Conservation (phyloP, 768 basidiomycete genomes). For the Serendipita sp. region DNA sequence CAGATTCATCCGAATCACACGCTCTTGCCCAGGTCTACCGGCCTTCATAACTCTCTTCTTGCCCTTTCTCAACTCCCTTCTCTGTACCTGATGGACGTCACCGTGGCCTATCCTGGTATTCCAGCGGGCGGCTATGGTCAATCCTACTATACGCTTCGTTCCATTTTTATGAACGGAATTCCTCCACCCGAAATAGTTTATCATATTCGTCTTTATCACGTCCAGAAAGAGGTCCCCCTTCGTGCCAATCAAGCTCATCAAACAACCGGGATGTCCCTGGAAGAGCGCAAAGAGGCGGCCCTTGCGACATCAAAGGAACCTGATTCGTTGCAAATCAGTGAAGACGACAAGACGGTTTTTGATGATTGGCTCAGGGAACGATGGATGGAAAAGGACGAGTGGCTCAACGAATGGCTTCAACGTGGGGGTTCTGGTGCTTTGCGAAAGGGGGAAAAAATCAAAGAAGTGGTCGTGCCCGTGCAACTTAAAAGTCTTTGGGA, state of each 20-base stretch:
- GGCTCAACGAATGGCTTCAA: conserved; percentile 11
- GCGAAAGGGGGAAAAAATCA: not conserved
- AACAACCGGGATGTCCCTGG: not conserved
- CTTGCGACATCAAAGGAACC: conserved; percentile 8
- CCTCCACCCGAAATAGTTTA: conserved; percentile 78
- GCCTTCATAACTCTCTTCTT: conserved; percentile 69
- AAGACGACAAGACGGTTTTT: conserved; percentile 47
- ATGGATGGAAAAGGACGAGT: conserved; percentile 78
- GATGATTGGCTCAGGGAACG: conserved; percentile 67
- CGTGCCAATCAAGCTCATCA: conserved; percentile 21
- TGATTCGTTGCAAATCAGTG: conserved; percentile 27
- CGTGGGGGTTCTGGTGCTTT: conserved; percentile 21
- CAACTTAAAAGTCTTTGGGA: conserved; percentile 38
- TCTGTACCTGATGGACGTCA: conserved; percentile 77
- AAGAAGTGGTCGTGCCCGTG: conserved; percentile 32
- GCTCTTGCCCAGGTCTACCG: conserved; percentile 87
- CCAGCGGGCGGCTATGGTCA: conserved; percentile 73
- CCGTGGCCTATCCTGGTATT: conserved; percentile 81
- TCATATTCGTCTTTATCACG: conserved; percentile 68
- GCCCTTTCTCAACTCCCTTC: conserved; percentile 61
- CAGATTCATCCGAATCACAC: conserved; percentile 66
- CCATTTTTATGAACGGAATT: conserved; percentile 66
- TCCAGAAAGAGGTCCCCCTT: conserved; percentile 50
- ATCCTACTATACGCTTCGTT: conserved; percentile 74
- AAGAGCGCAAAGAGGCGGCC: not conserved